A percentile compares a stretch with the other conserved stretches of the same genome.
Evolutionary conservation across 164 flowering plant genomes (phyloP).

Genomic region (Brasenia schreberi): DNA sequence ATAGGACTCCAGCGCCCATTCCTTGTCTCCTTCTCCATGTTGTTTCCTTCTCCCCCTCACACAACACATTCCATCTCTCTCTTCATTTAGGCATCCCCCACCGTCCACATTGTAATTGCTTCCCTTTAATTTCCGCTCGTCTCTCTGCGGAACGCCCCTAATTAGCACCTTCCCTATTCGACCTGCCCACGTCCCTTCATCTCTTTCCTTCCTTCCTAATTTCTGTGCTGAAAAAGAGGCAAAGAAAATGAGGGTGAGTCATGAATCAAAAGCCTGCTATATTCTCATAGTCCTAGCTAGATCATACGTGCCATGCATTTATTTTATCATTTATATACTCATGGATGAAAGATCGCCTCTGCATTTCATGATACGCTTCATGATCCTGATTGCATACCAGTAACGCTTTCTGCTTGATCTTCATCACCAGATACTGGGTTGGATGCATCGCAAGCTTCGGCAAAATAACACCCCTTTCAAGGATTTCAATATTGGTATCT

Average conservation of each 20-base stretch:
- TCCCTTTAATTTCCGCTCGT: background rate
- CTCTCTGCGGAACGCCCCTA: background rate
- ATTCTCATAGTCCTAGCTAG: no score
- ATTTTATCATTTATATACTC: no score
- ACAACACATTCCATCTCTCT: background rate
- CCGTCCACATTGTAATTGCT: background rate
- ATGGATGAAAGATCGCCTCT: no score
- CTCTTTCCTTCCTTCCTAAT: no score
- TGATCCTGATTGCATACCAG: no score
- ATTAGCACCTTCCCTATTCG: background rate
- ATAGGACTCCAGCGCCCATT: background rate
- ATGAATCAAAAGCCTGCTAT: no score
- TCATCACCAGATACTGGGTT: conserved; percentile 60
- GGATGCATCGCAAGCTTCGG: conserved; percentile 85
- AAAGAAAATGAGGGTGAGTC: background rate
- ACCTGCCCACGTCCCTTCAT: background rate
- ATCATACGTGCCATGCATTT: no score
- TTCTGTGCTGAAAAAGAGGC: background rate
- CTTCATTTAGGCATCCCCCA: background rate
- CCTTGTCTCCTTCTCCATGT: background rate
- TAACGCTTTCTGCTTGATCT: no score
- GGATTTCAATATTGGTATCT: conserved; percentile 15
- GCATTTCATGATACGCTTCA: no score
- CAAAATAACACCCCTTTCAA: conserved; percentile 38
- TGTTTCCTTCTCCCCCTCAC: background rate